phyloP scores from a whole-genome alignment of 179 eudicot species.

The Carnegiea gigantea region DNA sequence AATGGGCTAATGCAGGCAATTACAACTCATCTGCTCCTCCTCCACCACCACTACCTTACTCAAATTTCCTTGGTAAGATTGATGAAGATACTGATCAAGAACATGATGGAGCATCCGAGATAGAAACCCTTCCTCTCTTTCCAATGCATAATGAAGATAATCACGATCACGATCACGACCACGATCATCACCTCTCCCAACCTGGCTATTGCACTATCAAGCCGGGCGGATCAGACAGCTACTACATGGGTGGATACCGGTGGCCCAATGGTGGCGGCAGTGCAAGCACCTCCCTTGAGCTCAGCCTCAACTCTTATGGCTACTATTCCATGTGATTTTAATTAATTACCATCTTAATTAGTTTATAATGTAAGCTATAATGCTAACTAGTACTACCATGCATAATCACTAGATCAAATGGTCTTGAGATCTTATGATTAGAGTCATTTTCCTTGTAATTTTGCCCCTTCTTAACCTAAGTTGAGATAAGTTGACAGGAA shows the following conservation, averaged over 20 bases:
- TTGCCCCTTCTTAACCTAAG: constrained; percentile 8
- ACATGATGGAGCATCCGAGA: constrained; percentile 35
- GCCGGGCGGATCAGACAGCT: constrained; percentile 24
- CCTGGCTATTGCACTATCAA: constrained; percentile 28
- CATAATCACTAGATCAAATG: constrained; percentile 16
- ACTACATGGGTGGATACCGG: constrained; percentile 37
- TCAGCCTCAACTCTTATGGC: constrained; percentile 80
- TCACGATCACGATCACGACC: constrained; percentile 2
- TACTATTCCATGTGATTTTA: constrained; percentile 19
- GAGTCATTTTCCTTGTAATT: constrained; percentile 27
- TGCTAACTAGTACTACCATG: constrained; percentile 9
- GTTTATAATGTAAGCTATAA: not conserved
- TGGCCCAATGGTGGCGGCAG: constrained; percentile 27
- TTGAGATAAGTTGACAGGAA: constrained; percentile 14
- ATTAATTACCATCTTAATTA: not conserved
- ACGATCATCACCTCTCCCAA: constrained; percentile 14
- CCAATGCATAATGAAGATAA: constrained; percentile 67
- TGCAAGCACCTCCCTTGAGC: constrained; percentile 72
- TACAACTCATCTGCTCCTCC: constrained; percentile 31
- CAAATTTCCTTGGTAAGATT: constrained; percentile 45
- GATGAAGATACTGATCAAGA: constrained; percentile 26
- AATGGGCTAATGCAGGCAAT: constrained; percentile 38
- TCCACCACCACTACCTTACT: constrained; percentile 24
- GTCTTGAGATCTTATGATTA: not conserved
- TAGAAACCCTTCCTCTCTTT: constrained; percentile 88